phyloP scores from a whole-genome alignment of 352 stramenopile species.

The Globisporangium splendens region DNA sequence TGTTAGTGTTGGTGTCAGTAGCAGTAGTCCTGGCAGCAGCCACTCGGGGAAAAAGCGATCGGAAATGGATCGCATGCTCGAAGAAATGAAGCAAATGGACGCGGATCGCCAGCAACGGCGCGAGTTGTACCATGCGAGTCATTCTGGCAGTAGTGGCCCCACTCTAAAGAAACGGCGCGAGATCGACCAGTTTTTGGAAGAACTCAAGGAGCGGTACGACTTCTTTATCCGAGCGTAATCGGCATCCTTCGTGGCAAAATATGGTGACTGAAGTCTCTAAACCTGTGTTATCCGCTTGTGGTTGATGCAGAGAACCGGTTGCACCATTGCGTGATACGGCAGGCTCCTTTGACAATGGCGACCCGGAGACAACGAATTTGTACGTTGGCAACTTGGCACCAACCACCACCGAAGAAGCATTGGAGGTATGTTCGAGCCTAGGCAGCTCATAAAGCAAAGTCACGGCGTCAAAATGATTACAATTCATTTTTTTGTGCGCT shows the following conservation, averaged over 20 bases:
- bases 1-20: background rate
- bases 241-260: no score
- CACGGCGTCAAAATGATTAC: background rate
- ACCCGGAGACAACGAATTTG: conserved; percentile 90
- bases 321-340: conserved; percentile 18
- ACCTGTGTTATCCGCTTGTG: no score
- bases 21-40: background rate
- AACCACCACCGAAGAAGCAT: conserved; percentile 89
- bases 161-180: conserved; percentile 52
- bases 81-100: conserved; percentile 70
- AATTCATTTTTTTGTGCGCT: background rate
- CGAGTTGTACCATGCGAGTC: conserved; percentile 15
- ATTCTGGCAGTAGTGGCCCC: conserved; percentile 6
- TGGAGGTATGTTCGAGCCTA: conserved; percentile 42
- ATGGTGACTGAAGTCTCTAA: background rate
- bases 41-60: conserved; percentile 32
- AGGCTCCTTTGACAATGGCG: conserved; percentile 83
- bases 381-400: conserved; percentile 94
- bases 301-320: conserved; percentile 13
- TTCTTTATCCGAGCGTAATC: no score
- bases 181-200: conserved; percentile 88
- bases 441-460: background rate
- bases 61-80: conserved; percentile 68
- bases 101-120: conserved; percentile 16
- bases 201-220: conserved; percentile 76